These are phyloP conservation scores for Fereydounia khargensis DNA, from an alignment of 1,284 basidiomycete genomes.

Conservation along the genomic window DNA sequence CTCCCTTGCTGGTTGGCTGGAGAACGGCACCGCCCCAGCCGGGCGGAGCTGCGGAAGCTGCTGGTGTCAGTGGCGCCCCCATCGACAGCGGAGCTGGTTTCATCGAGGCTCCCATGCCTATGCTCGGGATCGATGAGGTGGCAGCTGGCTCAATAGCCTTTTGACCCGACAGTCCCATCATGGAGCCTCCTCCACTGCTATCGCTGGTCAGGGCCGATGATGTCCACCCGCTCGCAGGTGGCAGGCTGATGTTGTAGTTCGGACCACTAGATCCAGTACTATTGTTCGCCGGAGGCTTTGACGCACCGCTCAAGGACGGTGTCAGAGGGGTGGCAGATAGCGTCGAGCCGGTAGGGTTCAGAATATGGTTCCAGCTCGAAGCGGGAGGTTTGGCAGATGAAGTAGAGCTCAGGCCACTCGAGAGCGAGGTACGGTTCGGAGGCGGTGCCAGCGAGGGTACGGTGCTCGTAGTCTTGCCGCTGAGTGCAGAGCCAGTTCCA, in stretches of 20 bases:
- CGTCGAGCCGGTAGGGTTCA: constrained; percentile 11
- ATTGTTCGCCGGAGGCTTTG: too few species aligned
- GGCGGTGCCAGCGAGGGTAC: neutral
- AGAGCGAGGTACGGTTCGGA: neutral
- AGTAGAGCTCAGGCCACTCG: neutral
- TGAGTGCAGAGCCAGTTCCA: too few species aligned
- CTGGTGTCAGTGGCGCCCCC: neutral
- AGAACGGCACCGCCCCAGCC: constrained; percentile 27
- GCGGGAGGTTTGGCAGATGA: neutral
- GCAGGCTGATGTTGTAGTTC: constrained; percentile 43
- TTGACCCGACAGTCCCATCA: too few species aligned
- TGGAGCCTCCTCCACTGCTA: too few species aligned
- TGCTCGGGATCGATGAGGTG: too few species aligned
- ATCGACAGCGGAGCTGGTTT: too few species aligned
- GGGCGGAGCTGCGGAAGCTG: constrained; percentile 3
- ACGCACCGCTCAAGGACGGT: too few species aligned
- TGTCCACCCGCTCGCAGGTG: constrained; percentile 18
- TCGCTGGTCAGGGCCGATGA: neutral
- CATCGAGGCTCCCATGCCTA: too few species aligned
- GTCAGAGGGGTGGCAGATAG: neutral
- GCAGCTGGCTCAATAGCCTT: constrained; percentile 7
- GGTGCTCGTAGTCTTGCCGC: too few species aligned
- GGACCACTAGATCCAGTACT: too few species aligned
- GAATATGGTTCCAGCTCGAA: constrained; percentile 13
- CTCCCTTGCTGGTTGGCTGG: constrained; percentile 21